phyloP scores from a whole-genome alignment of 2,329 filamentous ascomycete species.

The Alternaria metachromatica region DNA sequence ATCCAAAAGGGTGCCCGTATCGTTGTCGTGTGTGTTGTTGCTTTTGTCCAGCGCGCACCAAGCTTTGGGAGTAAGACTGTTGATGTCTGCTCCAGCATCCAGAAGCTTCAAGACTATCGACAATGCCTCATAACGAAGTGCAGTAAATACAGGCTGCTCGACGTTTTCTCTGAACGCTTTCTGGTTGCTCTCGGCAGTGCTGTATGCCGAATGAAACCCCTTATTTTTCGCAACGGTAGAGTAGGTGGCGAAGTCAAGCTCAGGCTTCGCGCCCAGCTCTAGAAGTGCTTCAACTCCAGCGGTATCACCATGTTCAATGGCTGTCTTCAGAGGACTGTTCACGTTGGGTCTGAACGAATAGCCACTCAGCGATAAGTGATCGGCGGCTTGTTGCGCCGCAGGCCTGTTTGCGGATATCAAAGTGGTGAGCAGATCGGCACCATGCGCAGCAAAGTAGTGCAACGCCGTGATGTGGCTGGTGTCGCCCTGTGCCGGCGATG shows the following conservation, averaged over 20 bases:
- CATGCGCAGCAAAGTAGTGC: slow-evolving; percentile 50
- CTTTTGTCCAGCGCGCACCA: slow-evolving; percentile 38
- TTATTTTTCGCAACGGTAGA: slow-evolving; percentile 62
- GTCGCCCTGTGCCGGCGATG: slow-evolving; percentile 76
- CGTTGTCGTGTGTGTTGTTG: slow-evolving; percentile 43
- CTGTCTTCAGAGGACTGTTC: slow-evolving; percentile 63
- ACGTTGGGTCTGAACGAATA: slow-evolving; percentile 44
- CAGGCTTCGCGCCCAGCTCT: slow-evolving; percentile 62
- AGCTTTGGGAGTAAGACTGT: slow-evolving; percentile 59
- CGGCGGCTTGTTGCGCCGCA: slow-evolving; percentile 68
- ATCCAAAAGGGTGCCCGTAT: slow-evolving; percentile 64
- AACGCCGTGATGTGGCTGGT: slow-evolving; percentile 68
- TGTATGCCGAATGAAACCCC: slow-evolving; percentile 42
- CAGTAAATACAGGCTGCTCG: slow-evolving; percentile 72
- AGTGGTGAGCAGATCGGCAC: slow-evolving; percentile 13
- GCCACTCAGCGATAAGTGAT: slow-evolving; percentile 63
- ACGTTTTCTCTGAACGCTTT: slow-evolving; percentile 55
- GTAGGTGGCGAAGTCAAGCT: slow-evolving; percentile 64
- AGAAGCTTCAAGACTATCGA: slow-evolving; percentile 66
- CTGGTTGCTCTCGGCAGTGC: slow-evolving; percentile 56
- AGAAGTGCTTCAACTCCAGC: slow-evolving; percentile 56
- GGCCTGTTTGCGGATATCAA: slow-evolving; percentile 69
- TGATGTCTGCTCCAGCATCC: slow-evolving; percentile 69
- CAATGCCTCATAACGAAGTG: slow-evolving; percentile 60
- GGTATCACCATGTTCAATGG: slow-evolving; percentile 41